Evolutionary conservation across 805 yeast genomes (phyloP).

Genomic region (Saccharomycopsis sp.): DNA sequence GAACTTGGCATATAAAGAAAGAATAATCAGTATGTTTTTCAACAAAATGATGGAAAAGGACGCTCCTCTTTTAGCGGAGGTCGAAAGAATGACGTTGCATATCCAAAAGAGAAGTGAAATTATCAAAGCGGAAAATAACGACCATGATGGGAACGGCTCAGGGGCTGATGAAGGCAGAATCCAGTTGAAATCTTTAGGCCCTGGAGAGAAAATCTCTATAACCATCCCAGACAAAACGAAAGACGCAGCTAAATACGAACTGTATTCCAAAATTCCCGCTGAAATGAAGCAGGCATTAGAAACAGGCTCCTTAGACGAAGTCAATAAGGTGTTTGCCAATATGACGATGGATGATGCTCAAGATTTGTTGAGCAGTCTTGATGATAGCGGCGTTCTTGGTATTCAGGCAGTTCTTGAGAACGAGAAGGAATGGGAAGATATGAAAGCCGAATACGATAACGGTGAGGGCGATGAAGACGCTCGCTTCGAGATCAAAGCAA

Average conservation of each 20-base stretch:
- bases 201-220: constrained; percentile 66
- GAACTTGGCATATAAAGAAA: constrained; percentile 24
- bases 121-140: constrained; percentile 44
- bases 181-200: constrained; percentile 85
- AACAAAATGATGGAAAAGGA: constrained; percentile 58
- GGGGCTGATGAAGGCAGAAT: constrained; percentile 45
- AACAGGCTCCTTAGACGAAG: constrained; percentile 64
- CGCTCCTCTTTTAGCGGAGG: constrained; percentile 58
- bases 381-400: constrained; percentile 77
- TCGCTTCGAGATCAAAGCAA: constrained; percentile 78
- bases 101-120: constrained; percentile 69
- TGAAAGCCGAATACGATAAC: constrained; percentile 29
- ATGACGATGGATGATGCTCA: constrained; percentile 79
- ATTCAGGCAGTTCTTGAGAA: constrained; percentile 71
- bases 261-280: constrained; percentile 51
- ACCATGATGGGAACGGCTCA: constrained; percentile 26
- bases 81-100: constrained; percentile 66
- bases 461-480: constrained; percentile 27
- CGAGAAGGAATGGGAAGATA: constrained; percentile 53
- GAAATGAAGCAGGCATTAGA: constrained; percentile 71
- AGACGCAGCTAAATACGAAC: constrained; percentile 39
- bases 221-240: constrained; percentile 53
- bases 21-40: constrained; percentile 54
- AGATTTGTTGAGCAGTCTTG: constrained; percentile 60
- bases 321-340: constrained; percentile 73